Evolutionary conservation across 2,329 filamentous ascomycete species (phyloP).

Genomic region (Botrytis elliptica): DNA sequence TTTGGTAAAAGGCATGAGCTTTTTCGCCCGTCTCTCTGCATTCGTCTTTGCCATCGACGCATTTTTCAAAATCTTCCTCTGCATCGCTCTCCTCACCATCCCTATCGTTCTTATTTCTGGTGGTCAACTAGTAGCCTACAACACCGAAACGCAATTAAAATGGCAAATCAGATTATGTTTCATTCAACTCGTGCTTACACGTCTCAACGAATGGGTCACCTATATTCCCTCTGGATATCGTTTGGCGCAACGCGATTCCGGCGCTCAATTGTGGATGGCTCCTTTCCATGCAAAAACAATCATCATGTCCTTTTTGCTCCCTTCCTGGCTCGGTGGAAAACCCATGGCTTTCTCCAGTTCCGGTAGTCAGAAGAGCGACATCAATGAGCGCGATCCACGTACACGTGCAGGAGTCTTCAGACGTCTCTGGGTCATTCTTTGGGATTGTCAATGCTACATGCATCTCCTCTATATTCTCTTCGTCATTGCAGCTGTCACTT

Average conservation of each 20-base stretch:
- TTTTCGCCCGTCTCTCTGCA: slow-evolving; percentile 57
- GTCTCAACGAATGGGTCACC: slow-evolving; percentile 57
- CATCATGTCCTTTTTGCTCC: slow-evolving; percentile 56
- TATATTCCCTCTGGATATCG: slow-evolving; percentile 59
- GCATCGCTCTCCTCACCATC: slow-evolving; percentile 56
- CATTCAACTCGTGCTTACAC: slow-evolving; percentile 49
- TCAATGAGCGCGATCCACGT: slow-evolving; percentile 58
- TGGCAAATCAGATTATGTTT: slow-evolving; percentile 59
- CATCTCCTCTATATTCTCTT: slow-evolving; percentile 49
- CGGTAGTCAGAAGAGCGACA: slow-evolving; percentile 53
- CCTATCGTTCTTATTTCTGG: slow-evolving; percentile 58
- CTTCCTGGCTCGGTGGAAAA: slow-evolving; percentile 59
- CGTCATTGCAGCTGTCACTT: slow-evolving; percentile 42
- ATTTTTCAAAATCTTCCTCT: slow-evolving; percentile 55
- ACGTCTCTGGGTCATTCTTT: slow-evolving; percentile 53
- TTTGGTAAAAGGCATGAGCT: slow-evolving; percentile 51
- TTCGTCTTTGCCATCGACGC: slow-evolving; percentile 56
- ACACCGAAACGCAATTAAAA: slow-evolving; percentile 52
- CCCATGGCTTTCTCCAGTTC: slow-evolving; percentile 60
- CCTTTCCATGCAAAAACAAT: slow-evolving; percentile 60
- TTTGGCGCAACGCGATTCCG: slow-evolving; percentile 55
- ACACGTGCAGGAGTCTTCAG: slow-evolving; percentile 52
- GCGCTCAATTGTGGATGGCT: slow-evolving; percentile 62
- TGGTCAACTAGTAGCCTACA: slow-evolving; percentile 57
- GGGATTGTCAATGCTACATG: slow-evolving; percentile 56